phyloP scores from a whole-genome alignment of 257 asterid genomes.

The Mitragyna speciosa region DNA sequence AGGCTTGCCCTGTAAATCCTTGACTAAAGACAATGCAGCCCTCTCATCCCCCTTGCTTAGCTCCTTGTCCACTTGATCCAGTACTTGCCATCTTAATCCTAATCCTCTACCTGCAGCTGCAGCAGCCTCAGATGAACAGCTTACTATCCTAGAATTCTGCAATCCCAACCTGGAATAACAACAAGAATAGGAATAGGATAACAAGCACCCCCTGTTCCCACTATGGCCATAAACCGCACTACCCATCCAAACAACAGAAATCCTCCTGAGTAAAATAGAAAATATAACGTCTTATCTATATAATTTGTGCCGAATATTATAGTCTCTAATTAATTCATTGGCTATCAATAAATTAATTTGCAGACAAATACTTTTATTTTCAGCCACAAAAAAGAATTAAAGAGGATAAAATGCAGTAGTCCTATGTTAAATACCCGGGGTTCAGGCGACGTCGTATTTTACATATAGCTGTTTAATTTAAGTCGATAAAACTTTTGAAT shows the following conservation, averaged over 20 bases:
- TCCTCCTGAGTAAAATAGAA: too few relatives aligned
- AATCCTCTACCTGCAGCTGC: conserved; percentile 9
- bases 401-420: neutral
- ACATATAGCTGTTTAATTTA: neutral
- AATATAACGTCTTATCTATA: too few relatives aligned
- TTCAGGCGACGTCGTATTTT: conserved; percentile 1
- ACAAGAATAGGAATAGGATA: neutral
- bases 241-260: conserved; percentile 25
- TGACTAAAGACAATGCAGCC: conserved; percentile 69
- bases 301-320: too few relatives aligned
- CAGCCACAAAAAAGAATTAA: conserved; percentile 17
- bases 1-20: conserved; percentile 61
- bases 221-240: conserved; percentile 14
- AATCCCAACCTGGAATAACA: conserved; percentile 11
- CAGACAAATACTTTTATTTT: neutral
- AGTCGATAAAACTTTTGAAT: neutral
- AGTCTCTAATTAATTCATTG: too few relatives aligned
- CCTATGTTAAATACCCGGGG: neutral
- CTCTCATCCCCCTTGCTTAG: conserved; percentile 68
- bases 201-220: conserved; percentile 11
- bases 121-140: conserved; percentile 19
- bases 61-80: conserved; percentile 81
- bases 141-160: conserved; percentile 17
- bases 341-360: neutral
- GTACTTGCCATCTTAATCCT: conserved; percentile 34